Conservation (phyloP, 768 basidiomycete species). For the Lentinula detonsa region DNA sequence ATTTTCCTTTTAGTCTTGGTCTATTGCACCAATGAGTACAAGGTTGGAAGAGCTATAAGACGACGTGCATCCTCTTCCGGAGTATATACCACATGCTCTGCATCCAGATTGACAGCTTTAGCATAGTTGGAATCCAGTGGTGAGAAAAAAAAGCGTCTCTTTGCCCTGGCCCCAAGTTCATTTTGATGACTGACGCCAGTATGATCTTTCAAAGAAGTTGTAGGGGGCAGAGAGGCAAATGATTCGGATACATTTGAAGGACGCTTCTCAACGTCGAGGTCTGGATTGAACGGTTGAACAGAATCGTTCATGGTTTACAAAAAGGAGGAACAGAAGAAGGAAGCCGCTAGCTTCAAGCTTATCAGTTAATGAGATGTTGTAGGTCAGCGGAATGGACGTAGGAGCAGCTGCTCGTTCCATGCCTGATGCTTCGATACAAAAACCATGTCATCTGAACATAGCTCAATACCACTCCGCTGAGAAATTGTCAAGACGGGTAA, state of each 20-base stretch:
- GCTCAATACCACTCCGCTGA: background rate
- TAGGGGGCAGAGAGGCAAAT: background rate
- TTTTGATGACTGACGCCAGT: background rate
- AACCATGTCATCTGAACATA: background rate
- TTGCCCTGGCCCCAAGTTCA: background rate
- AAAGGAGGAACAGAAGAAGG: background rate
- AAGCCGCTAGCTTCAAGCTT: too few relatives aligned
- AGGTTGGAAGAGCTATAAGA: background rate
- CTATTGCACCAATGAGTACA: conserved; percentile 1
- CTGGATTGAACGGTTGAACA: background rate
- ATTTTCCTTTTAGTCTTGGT: conserved; percentile 39
- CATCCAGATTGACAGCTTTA: conserved; percentile 45
- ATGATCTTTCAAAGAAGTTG: background rate
- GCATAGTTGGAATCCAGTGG: conserved; percentile 38
- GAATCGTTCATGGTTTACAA: background rate
- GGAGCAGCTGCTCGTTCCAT: background rate
- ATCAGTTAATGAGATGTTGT: background rate
- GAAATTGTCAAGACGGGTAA: background rate
- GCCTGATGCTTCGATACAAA: background rate
- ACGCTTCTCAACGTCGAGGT: background rate
- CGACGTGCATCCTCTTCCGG: conserved; percentile 38
- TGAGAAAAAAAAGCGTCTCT: conserved; percentile 37
- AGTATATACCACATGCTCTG: conserved; percentile 40
- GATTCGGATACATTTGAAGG: background rate
- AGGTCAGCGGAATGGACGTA: background rate